Percentiles rank a stretch among this genome's conserved stretches.
Evolutionary conservation across 768 basidiomycete species (phyloP).

Genomic region (Russula emetica): DNA sequence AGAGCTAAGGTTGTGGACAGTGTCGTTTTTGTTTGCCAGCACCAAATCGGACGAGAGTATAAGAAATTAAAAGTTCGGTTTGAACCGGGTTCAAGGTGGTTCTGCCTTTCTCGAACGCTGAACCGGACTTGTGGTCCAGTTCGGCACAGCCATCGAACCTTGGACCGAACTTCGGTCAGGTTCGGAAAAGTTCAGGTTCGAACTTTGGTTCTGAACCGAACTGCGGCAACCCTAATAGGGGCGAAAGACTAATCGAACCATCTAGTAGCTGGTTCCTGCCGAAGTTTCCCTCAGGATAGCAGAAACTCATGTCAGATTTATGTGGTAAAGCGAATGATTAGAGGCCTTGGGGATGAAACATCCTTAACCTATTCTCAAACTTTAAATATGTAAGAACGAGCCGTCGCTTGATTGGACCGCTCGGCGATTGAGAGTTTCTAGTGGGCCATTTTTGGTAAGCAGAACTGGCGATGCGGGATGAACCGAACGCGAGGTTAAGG

Average conservation of each 20-base stretch:
- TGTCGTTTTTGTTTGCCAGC: too few relatives aligned
- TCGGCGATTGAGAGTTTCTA: conserved; percentile 60
- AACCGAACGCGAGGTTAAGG: conserved; percentile 73
- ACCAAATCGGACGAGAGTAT: too few relatives aligned
- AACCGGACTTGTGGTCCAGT: too few relatives aligned
- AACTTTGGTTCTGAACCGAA: too few relatives aligned
- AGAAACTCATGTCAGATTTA: conserved; percentile 55
- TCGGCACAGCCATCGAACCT: too few relatives aligned
- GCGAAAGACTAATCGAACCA: conserved; percentile 95
- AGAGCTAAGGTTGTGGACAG: too few relatives aligned
- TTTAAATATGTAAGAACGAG: conserved; percentile 60
- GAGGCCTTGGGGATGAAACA: conserved; percentile 39
- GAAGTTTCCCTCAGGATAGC: conserved; percentile 82
- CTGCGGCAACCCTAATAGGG: too few relatives aligned
- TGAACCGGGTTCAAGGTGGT: too few relatives aligned
- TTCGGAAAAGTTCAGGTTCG: too few relatives aligned
- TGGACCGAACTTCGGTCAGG: too few relatives aligned
- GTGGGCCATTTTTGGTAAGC: conserved; percentile 73
- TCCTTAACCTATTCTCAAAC: conserved; percentile 81
- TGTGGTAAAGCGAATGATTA: conserved; percentile 85
- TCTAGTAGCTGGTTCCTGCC: conserved; percentile 91
- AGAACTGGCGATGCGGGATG: conserved; percentile 70
- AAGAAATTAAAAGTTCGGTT: too few relatives aligned
- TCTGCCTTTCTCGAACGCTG: too few relatives aligned
- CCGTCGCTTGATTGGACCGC: conserved; percentile 48